Evolutionary conservation across 495 filamentous ascomycete genomes (phyloP), one percentile per base, ranked within the genome.

Genomic region (Saxispiralis lemnorum): DNA sequence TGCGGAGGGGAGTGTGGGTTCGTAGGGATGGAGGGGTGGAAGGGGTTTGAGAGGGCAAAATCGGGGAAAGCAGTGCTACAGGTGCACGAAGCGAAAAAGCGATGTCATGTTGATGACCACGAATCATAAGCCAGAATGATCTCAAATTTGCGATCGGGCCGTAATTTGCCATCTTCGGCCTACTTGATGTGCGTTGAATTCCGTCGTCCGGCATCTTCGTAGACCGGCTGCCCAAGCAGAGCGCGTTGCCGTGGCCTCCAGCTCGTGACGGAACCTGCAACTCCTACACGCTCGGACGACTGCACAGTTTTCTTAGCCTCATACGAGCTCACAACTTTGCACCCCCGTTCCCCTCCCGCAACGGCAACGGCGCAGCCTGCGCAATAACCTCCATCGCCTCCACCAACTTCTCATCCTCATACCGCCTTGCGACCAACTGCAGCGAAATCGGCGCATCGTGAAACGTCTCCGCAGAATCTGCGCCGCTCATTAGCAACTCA

Each of bases 321-420:
- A 28, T 28, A 4, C 9, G 24, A 28, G 24, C 9, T 28, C 24
- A 28, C 24, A 28, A 9, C 24, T 28, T 28, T 9, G 24, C 24
- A 28, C 9, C 9, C 5, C 4, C 24, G 4, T 28, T 9, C 24
- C 24, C 24, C 9, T 28, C 24, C 24, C 24, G 24, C 24, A 57
- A 47, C 9, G 53, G 53, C 19, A 56, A 40, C 11, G 33, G 51
- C 43, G 53, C 54, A 20, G 46, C 54, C 15, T 56, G 39, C 31
- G 47, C 44, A 14, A 68, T 57, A 14, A 58, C 56, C 21, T 66
- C 56, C 16, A 63, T 30, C 13, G 62, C 57, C 19, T 60, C 54
- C 19, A 66, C 53, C 16, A 52, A 12, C 37, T 48, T 45, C 33
- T 52, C 49, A 4, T 54, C 51, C 31, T 54, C 44, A 19, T 45